Base-by-base conservation (phyloP, 2,329 filamentous ascomycete genomes). In the Fusarium denticulatum region DNA sequence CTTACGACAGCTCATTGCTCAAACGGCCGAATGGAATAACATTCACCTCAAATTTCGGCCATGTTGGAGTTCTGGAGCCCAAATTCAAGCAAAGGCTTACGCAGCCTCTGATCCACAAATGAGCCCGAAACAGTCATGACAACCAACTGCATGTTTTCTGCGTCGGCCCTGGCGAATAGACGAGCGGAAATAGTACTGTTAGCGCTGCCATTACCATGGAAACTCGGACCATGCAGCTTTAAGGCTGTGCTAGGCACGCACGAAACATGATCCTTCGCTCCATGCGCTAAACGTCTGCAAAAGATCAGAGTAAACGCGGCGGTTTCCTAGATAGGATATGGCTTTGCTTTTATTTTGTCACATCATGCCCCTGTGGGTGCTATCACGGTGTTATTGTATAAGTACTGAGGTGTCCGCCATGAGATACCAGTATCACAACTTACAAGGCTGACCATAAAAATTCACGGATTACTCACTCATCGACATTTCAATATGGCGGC, bases 101-200 rank as follows among this genome's bases (percentile, higher is more conserved):
- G 71, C 61, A 73, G 49, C 63, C 64, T 69, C 28, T 60, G 61
- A 53, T 68, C 67, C 70, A 74, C 63, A 60, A 67, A 56, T 52
- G 36, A 52, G 46, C 56, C 55, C 53, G 61, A 64, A 73, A 67
- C 60, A 57, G 63, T 37, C 46, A 67, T 47, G 50, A 24, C 39
- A 32, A 36, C 32, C 60, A 57, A 55, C 32, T 32, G 42, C 40
- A 40, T 46, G 16, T 60, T 57, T 40, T 30, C 43, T 28, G 28
- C 42, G 34, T 20, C 15, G 40, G 34, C 42, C 24, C 34, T 58
- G 55, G n/a, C 70, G 65, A 71, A 71, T 73, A 37, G 45, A 47
- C 26, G 59, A 49, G 42, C 28, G 14, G 32, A 24, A 45, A 42
- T 47, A 50, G 60, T 32, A 28, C 53, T 50, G 34, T 30, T 47